phyloP scores from a whole-genome alignment of 2,329 filamentous ascomycete species.

The Xylariaceae sp. region DNA sequence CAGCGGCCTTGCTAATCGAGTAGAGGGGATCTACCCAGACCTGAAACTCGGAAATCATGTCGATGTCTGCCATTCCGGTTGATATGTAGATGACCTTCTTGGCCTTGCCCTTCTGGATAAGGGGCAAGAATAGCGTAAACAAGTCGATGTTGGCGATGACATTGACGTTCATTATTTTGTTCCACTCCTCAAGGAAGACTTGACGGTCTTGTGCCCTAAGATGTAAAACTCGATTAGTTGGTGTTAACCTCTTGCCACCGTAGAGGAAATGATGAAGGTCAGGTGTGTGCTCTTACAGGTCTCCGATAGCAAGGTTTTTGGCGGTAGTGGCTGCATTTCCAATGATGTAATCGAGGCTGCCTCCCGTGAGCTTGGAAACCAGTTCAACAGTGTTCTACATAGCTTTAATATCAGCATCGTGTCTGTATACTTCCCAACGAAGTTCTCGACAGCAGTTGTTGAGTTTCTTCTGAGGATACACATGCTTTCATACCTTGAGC shows the following conservation, averaged over 20 bases:
- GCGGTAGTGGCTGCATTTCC: conserved; percentile 43
- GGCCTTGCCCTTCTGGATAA: conserved; percentile 44
- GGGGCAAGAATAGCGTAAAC: conserved; percentile 49
- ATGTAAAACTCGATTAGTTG: not conserved
- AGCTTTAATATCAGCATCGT: not conserved
- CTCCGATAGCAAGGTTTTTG: conserved; percentile 15
- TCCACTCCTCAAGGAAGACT: not conserved
- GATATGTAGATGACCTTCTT: conserved; percentile 33
- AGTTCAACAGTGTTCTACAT: conserved; percentile 22
- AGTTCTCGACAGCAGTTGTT: not conserved
- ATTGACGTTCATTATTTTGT: conserved; percentile 31
- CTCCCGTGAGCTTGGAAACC: conserved; percentile 32
- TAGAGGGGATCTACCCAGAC: not conserved
- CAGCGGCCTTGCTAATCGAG: conserved; percentile 28
- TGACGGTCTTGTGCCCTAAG: not conserved
- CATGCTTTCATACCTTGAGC: not conserved
- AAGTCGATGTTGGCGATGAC: conserved; percentile 49
- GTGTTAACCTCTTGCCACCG: not conserved
- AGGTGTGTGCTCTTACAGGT: not conserved
- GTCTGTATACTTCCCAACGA: not conserved
- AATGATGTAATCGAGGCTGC: conserved; percentile 48
- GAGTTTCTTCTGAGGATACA: not conserved
- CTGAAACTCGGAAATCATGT: conserved; percentile 36
- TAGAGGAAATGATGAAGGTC: not conserved
- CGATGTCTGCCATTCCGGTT: conserved; percentile 49